These are phyloP conservation scores for Macroventuria anomochaeta DNA, from an alignment of 2,329 filamentous ascomycete genomes.

Conservation along the genomic window DNA sequence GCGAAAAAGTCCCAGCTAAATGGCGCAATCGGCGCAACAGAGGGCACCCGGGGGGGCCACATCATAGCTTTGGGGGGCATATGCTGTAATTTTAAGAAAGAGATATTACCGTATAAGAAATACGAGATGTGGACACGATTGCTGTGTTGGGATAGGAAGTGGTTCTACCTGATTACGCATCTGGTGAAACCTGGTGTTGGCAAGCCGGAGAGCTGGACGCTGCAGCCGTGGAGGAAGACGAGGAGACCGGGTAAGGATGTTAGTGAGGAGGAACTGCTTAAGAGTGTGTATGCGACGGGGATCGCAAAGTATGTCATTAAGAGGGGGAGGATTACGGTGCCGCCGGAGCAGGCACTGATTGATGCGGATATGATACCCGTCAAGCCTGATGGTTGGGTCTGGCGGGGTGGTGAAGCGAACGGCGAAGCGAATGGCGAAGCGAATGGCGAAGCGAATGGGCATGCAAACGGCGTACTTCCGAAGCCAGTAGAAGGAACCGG, in stretches of 20 bases:
- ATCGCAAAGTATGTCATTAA: slow-evolving; percentile 60
- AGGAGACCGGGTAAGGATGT: slow-evolving; percentile 22
- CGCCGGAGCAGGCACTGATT: slow-evolving; percentile 77
- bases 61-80: slow-evolving; percentile 56
- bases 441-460: slow-evolving; percentile 18
- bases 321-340: slow-evolving; percentile 74
- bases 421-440: slow-evolving; percentile 6
- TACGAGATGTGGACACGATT: slow-evolving; percentile 59
- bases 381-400: slow-evolving; percentile 65
- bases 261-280: slow-evolving; percentile 46
- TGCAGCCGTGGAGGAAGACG: slow-evolving; percentile 53
- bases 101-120: slow-evolving; percentile 53
- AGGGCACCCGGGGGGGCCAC: slow-evolving; percentile 34
- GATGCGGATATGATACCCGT: slow-evolving; percentile 76
- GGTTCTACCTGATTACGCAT: slow-evolving; percentile 58
- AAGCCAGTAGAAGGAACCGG: slow-evolving; percentile 46
- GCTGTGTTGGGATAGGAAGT: slow-evolving; percentile 58
- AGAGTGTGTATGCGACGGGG: slow-evolving; percentile 57
- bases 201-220: slow-evolving; percentile 50
- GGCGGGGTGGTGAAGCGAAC: slow-evolving; percentile 17
- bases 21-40: slow-evolving; percentile 24
- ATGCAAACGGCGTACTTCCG: slow-evolving; percentile 29
- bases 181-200: slow-evolving; percentile 55
- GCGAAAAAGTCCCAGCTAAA: slow-evolving; percentile 28
- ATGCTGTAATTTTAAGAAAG: slow-evolving; percentile 55